Evolutionary conservation across 2,329 filamentous ascomycete genomes (phyloP).

Genomic region (Ilyonectria robusta): DNA sequence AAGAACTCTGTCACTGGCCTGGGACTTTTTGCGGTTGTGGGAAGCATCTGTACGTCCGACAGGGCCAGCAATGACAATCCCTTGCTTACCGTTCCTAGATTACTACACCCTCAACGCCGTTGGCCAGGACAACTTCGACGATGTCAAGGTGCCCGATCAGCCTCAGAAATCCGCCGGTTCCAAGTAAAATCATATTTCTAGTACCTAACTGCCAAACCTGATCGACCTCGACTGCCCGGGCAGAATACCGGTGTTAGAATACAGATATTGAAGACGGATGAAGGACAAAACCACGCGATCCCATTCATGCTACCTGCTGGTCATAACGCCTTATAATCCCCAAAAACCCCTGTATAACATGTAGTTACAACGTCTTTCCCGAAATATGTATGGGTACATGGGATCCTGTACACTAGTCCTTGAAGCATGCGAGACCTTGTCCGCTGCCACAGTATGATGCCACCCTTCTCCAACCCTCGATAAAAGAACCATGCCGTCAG

Average conservation of each 20-base stretch:
- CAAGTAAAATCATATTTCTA: conserved; percentile 45
- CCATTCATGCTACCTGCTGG: conserved; percentile 38
- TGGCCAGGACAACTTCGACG: conserved; percentile 96
- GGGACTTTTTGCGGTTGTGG: conserved; percentile 81
- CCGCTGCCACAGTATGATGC: conserved; percentile 35
- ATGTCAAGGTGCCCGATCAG: conserved; percentile 89
- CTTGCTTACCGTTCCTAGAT: conserved; percentile 56
- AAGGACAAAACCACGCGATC: conserved; percentile 32
- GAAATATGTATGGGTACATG: conserved; percentile 42
- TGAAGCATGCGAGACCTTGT: conserved; percentile 32
- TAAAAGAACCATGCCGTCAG: conserved; percentile 32
- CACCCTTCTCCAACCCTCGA: conserved; percentile 32
- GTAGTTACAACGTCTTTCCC: conserved; percentile 37
- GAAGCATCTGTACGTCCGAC: conserved; percentile 86
- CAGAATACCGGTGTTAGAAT: conserved; percentile 8
- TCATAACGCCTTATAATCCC: conserved; percentile 38
- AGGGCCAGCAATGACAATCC: conserved; percentile 3
- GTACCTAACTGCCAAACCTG: not conserved
- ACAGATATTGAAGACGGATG: conserved; percentile 11
- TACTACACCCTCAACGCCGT: conserved; percentile 82
- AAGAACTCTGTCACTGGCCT: conserved; percentile 89
- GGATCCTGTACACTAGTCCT: conserved; percentile 42
- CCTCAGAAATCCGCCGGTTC: conserved; percentile 66
- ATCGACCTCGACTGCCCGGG: not conserved
- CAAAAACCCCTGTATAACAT: conserved; percentile 41